Evolutionary conservation across 148 eudicot species (phyloP).

Genomic region (Pharnaceum exiguum): DNA sequence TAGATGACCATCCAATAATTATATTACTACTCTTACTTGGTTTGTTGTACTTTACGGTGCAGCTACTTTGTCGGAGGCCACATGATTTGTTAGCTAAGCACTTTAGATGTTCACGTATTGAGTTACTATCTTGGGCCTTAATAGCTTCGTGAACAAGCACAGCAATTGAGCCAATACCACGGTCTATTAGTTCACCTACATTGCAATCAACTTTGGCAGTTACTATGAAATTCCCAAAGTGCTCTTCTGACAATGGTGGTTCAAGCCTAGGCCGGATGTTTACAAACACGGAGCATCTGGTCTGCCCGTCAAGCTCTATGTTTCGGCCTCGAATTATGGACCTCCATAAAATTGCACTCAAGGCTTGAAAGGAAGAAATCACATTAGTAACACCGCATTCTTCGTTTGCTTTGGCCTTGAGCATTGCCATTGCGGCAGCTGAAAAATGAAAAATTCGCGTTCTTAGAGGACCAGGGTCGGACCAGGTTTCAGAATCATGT

Average conservation of each 20-base stretch:
- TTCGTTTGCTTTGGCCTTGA: conserved; percentile 25
- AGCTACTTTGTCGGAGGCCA: conserved; percentile 5
- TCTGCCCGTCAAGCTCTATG: not conserved
- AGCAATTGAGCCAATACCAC: conserved; percentile 17
- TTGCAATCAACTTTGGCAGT: not conserved
- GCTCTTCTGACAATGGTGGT: conserved; percentile 24
- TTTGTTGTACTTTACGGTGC: not conserved
- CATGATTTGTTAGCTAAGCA: conserved; percentile 4
- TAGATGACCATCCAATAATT: conserved; percentile 14
- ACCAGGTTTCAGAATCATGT: too few species aligned
- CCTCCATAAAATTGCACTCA: conserved; percentile 31
- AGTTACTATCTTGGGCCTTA: conserved; percentile 1
- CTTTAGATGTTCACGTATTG: not conserved
- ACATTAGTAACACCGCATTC: not conserved
- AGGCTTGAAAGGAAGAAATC: conserved; percentile 33
- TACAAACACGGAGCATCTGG: conserved; percentile 8
- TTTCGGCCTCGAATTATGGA: conserved; percentile 23
- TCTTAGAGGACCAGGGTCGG: too few species aligned
- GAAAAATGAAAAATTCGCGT: conserved; percentile 29
- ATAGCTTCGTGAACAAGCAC: conserved; percentile 15
- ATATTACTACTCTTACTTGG: not conserved
- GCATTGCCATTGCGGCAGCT: conserved; percentile 6
- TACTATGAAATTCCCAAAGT: conserved; percentile 31
- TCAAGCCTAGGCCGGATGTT: conserved; percentile 22
- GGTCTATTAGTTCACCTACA: conserved; percentile 7